phyloP scores from a whole-genome alignment of 495 filamentous ascomycete genomes.

The Hypoxylon intermedium region DNA sequence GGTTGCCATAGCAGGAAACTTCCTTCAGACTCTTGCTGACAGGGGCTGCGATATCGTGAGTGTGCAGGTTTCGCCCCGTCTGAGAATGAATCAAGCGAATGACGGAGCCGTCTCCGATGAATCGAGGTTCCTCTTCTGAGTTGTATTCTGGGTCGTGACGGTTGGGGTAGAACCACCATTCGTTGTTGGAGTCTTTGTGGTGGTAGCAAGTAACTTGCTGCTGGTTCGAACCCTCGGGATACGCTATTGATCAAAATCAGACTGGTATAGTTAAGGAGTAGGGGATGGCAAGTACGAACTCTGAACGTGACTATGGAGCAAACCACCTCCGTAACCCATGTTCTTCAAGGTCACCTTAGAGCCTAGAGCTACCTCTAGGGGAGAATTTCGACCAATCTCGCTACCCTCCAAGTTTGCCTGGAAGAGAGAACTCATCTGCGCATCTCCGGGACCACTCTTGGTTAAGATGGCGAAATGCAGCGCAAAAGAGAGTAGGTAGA shows the following conservation, averaged over 20 bases:
- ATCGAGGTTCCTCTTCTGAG: conserved; percentile 69
- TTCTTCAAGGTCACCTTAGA: conserved; percentile 96
- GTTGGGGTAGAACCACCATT: conserved; percentile 99
- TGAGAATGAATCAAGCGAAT: conserved; percentile 93
- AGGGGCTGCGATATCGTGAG: conserved; percentile 86
- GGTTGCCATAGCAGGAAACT: conserved; percentile 94
- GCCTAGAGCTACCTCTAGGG: conserved; percentile 86
- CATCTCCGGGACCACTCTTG: conserved; percentile 94
- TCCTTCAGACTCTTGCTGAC: conserved; percentile 88
- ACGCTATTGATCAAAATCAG: conserved; percentile 58
- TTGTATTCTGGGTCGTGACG: conserved; percentile 76
- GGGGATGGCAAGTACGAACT: conserved; percentile 34
- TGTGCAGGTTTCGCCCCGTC: conserved; percentile 96
- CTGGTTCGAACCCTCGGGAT: conserved; percentile 90
- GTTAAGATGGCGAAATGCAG: conserved; percentile 91
- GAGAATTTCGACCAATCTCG: conserved; percentile 90
- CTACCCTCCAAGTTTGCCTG: conserved; percentile 94
- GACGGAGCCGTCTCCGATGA: conserved; percentile 76
- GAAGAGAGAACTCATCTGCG: conserved; percentile 99
- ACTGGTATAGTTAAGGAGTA: background rate
- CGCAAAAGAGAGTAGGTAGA: conserved; percentile 95
- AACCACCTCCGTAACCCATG: conserved; percentile 97
- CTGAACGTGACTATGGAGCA: conserved; percentile 97
- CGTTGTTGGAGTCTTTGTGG: conserved; percentile 99
- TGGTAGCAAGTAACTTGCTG: conserved; percentile 99